A percentile compares a stretch with the other conserved stretches of the same genome.
These are phyloP conservation scores for Pythium oligandrum DNA, from an alignment of 352 stramenopile species.

Conservation along the genomic window DNA sequence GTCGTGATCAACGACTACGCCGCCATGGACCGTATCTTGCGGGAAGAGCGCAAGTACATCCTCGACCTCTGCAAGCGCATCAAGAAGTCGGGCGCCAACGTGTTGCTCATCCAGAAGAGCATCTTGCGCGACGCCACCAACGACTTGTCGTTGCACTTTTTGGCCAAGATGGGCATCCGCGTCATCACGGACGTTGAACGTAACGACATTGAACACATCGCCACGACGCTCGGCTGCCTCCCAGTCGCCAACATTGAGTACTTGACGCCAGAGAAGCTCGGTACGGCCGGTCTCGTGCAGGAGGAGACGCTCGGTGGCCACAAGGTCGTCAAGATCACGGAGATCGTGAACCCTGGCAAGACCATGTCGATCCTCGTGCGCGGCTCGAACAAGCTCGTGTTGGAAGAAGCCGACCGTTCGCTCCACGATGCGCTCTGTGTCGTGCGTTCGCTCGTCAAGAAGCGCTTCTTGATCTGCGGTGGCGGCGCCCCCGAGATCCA, in stretches of 20 bases:
- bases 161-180: constrained; percentile 99
- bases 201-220: constrained; percentile 99
- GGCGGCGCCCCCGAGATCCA: constrained; percentile 97
- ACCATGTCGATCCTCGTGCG: constrained; percentile 98
- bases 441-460: constrained; percentile 97
- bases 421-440: constrained; percentile 99
- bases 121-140: constrained; percentile 99
- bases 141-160: constrained; percentile 98
- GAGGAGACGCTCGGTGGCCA: constrained; percentile 95
- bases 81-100: constrained; percentile 98
- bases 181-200: constrained; percentile 99
- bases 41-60: constrained; percentile 99
- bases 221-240: constrained; percentile 92
- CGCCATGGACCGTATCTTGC: constrained; percentile 98
- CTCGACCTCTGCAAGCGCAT: constrained; percentile 96
- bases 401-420: constrained; percentile 97
- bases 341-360: constrained; percentile 92
- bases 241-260: constrained; percentile 98
- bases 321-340: constrained; percentile 99
- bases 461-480: constrained; percentile 97
- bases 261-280: constrained; percentile 96
- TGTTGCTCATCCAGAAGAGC: constrained; percentile 99
- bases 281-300: constrained; percentile 90
- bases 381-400: constrained; percentile 97
- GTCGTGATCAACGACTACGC: constrained; percentile 99